A percentile compares a stretch with the other conserved stretches of the same genome.
Evolutionary conservation across 805 yeast genomes (phyloP).

Genomic region (Isabelozyma gotoi): DNA sequence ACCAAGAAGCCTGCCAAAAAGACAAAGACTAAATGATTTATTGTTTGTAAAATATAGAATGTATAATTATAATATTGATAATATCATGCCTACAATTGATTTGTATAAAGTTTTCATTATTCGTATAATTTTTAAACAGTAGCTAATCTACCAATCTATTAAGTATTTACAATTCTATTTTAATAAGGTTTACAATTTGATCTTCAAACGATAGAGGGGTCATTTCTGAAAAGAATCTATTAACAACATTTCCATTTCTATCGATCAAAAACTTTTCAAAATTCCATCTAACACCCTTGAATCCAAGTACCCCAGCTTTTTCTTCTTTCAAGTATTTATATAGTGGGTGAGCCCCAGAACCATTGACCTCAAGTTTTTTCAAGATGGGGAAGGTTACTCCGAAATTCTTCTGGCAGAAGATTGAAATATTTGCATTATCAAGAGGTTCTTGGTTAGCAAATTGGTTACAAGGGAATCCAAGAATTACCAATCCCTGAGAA

Average conservation of each 20-base stretch:
- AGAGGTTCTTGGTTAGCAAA: constrained; percentile 46
- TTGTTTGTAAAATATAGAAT: background rate
- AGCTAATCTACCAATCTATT: background rate
- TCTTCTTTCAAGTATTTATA: constrained; percentile 70
- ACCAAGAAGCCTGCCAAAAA: constrained; percentile 4
- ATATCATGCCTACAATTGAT: background rate
- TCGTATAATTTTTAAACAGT: background rate
- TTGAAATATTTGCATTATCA: constrained; percentile 56
- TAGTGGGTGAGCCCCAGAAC: constrained; percentile 75
- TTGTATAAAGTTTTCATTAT: background rate
- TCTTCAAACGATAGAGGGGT: constrained; percentile 33
- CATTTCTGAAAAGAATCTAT: constrained; percentile 66
- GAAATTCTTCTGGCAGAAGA: constrained; percentile 75
- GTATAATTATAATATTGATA: background rate
- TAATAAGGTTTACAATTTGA: constrained; percentile 59
- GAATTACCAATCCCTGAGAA: constrained; percentile 33
- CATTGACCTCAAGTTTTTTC: constrained; percentile 88
- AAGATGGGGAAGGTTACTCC: constrained; percentile 91
- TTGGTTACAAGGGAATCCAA: constrained; percentile 48
- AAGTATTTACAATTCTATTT: constrained; percentile 12
- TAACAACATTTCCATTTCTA: constrained; percentile 41
- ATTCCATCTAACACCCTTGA: constrained; percentile 45
- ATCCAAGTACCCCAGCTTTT: constrained; percentile 48
- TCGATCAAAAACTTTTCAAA: constrained; percentile 44
- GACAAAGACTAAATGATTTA: background rate